Base-by-base conservation (phyloP, 1,284 basidiomycete species). In the Heterobasidion irregulare region DNA sequence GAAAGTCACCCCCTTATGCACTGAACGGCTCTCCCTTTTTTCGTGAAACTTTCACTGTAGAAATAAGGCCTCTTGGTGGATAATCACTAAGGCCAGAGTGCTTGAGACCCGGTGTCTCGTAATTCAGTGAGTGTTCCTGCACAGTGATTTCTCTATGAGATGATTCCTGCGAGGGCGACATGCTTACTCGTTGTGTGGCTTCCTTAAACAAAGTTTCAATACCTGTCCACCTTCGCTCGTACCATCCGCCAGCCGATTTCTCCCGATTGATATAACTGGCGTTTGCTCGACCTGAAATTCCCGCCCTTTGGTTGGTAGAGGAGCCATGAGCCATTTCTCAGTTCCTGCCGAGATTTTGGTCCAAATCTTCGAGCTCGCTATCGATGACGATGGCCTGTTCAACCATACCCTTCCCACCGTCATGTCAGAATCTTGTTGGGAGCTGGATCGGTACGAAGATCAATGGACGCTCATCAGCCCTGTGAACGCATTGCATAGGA, bases 341-440 rank as follows among this genome's bases (percentile, higher is more conserved):
- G 73, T 89, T 3, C 86, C 86, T 12, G 74, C 78, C 13, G 86
- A 89, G 70, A 70, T 89, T 6, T 83, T 82, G 79, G 75, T 76
- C 1, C 70, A 78, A 52, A 85, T 89, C 16, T 88, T 89, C 60
- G 76, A 83, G 62, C 72, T 83, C 38, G 83, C 84, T 0, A 76
- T 80, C 9, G 82, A 85, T 52, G 84, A 87, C 63, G 81, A 83
- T 59, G 69, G 77, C 12, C 74, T 88, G 35, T 80, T 83, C 59
- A 76, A 78, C 57, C 73, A 75, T 53, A 74, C 74, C 0, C 64
- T 86, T 6, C 83, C 82, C 2, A 82, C 78, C 0, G 70, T 72
- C 56, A 76, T 86, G 74, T 77, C 78, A 12, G 75, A 77, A 56
- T 80, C 79, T 1, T 75, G 76, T 16, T 89, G 86, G 86, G 75